These are phyloP conservation scores for Leccinum longicurvipes DNA, from an alignment of 768 basidiomycete genomes.

Conservation along the genomic window DNA sequence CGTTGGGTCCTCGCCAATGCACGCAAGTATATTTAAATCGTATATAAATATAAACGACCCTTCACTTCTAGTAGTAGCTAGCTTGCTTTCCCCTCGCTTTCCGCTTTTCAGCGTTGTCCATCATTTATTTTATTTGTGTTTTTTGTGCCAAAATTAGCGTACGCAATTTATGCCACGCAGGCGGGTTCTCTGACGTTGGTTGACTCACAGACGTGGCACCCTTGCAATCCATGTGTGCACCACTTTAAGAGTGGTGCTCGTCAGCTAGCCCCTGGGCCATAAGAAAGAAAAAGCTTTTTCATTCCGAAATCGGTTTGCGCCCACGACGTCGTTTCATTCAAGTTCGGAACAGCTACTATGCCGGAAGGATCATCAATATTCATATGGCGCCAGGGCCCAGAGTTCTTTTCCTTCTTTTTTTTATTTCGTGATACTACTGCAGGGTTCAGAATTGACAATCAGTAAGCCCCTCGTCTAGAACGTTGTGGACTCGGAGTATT, in stretches of 20 bases:
- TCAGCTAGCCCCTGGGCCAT: no score
- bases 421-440: not conserved
- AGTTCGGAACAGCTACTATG: slow-evolving; percentile 4
- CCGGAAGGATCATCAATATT: slow-evolving; percentile 17
- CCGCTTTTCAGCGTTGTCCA: not conserved
- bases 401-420: not conserved
- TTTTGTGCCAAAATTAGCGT: not conserved
- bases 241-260: no score
- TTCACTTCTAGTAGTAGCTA: not conserved
- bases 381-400: not conserved
- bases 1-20: not conserved
- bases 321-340: not conserved
- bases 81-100: not conserved
- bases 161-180: not conserved
- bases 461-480: no score
- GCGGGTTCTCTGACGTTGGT: not conserved
- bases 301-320: slow-evolving; percentile 13
- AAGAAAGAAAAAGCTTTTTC: not conserved
- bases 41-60: slow-evolving; percentile 12
- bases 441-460: not conserved
- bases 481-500: not conserved
- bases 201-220: not conserved
- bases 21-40: slow-evolving; percentile 11
- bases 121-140: not conserved
- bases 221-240: slow-evolving; percentile 10